phyloP scores from a whole-genome alignment of 495 filamentous ascomycete species.

The Podospora conica region DNA sequence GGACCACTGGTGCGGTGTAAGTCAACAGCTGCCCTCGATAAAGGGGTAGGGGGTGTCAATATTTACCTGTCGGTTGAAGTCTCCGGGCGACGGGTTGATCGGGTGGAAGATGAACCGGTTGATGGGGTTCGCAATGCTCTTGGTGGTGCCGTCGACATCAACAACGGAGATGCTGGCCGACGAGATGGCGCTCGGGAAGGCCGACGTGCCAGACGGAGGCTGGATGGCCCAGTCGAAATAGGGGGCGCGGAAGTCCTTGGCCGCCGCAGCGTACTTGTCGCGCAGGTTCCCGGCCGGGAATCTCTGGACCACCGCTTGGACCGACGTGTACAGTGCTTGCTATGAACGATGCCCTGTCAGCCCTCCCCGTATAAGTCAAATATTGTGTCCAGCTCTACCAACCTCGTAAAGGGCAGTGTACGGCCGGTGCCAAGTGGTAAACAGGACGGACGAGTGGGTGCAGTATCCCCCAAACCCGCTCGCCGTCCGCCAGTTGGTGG shows the following conservation, averaged over 20 bases:
- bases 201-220: conserved; percentile 15
- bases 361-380: not conserved
- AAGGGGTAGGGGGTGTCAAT: not conserved
- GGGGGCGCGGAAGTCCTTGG: conserved; percentile 43
- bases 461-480: conserved; percentile 52
- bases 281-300: conserved; percentile 45
- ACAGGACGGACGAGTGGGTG: conserved; percentile 57
- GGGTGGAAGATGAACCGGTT: conserved; percentile 32
- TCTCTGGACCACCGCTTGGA: conserved; percentile 41
- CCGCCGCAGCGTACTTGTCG: conserved; percentile 37
- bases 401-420: conserved; percentile 57
- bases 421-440: conserved; percentile 62
- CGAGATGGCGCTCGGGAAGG: conserved; percentile 30
- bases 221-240: conserved; percentile 54
- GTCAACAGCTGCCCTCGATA: not conserved
- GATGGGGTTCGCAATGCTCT: conserved; percentile 33
- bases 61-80: conserved; percentile 17
- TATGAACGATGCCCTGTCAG: conserved; percentile 15
- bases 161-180: conserved; percentile 34
- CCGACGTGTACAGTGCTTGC: conserved; percentile 50
- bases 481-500: conserved; percentile 23
- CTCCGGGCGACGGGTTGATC: conserved; percentile 16
- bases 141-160: conserved; percentile 27
- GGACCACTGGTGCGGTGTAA: conserved; percentile 17
- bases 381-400: not conserved